These are phyloP conservation scores for Podosphaera xanthii DNA, from an alignment of 2,329 filamentous ascomycete species.

Conservation along the genomic window DNA sequence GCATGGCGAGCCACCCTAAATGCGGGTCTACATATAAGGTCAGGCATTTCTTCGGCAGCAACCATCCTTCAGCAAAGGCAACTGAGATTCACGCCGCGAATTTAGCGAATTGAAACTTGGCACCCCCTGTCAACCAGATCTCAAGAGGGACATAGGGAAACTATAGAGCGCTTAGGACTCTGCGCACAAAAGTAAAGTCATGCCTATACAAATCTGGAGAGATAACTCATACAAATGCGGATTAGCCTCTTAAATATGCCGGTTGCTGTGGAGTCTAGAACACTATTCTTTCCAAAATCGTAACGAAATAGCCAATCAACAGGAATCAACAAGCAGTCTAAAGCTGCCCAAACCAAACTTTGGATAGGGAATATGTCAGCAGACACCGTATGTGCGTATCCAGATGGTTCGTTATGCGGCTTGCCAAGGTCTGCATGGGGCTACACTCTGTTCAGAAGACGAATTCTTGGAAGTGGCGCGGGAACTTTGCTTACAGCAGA, in stretches of 20 bases:
- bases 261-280: background rate
- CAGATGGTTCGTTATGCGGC: background rate
- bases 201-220: background rate
- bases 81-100: background rate
- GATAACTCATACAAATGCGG: background rate
- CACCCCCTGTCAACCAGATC: background rate
- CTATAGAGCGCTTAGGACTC: background rate
- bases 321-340: background rate
- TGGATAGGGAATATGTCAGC: background rate
- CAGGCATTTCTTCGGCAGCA: background rate
- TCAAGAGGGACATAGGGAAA: background rate
- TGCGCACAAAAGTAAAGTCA: too few species aligned
- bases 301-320: background rate
- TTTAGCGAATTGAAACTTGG: background rate
- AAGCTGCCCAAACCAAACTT: background rate
- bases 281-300: background rate
- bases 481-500: background rate
- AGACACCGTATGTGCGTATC: background rate
- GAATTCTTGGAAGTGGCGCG: background rate
- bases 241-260: background rate
- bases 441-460: background rate
- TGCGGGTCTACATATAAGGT: background rate
- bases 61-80: background rate
- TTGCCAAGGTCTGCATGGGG: background rate
- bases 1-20: background rate